Conservation (phyloP, 305 asterid genomes). For the Fraxinus angustifolia region DNA sequence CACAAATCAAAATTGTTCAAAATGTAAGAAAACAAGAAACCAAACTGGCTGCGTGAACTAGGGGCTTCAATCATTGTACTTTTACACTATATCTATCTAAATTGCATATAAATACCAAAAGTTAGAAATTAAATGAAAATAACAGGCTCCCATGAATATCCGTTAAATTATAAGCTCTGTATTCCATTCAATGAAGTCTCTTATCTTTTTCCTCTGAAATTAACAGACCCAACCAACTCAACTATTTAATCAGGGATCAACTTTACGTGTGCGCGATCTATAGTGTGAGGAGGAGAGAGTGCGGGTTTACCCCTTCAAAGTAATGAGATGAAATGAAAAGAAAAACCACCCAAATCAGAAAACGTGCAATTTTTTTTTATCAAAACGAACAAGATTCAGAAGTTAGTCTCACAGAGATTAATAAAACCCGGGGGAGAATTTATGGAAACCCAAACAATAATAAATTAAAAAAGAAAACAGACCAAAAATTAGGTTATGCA, state of each 20-base stretch:
- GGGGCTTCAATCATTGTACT: not conserved
- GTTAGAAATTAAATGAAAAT: not conserved
- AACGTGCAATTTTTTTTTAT: not conserved
- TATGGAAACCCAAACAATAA: not conserved
- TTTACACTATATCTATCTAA: not conserved
- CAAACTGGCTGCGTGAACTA: not conserved
- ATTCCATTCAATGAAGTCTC: not conserved
- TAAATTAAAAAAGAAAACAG: not conserved
- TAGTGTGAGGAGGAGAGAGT: not conserved
- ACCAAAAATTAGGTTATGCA: not conserved
- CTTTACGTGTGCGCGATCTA: not conserved
- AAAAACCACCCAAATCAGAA: not conserved
- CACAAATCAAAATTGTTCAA: not conserved
- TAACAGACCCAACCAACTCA: not conserved
- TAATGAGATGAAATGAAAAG: not conserved
- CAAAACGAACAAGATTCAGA: not conserved
- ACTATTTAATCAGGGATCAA: not conserved
- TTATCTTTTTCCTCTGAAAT: not conserved
- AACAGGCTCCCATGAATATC: not conserved
- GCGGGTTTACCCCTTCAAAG: not conserved
- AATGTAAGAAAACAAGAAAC: not conserved
- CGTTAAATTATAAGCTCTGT: not conserved
- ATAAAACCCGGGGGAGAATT: constrained; percentile 5
- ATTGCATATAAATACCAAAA: not conserved
- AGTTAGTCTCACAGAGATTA: not conserved